Base-by-base conservation (phyloP, 257 asterid species). In the Solanum clarkiae region DNA sequence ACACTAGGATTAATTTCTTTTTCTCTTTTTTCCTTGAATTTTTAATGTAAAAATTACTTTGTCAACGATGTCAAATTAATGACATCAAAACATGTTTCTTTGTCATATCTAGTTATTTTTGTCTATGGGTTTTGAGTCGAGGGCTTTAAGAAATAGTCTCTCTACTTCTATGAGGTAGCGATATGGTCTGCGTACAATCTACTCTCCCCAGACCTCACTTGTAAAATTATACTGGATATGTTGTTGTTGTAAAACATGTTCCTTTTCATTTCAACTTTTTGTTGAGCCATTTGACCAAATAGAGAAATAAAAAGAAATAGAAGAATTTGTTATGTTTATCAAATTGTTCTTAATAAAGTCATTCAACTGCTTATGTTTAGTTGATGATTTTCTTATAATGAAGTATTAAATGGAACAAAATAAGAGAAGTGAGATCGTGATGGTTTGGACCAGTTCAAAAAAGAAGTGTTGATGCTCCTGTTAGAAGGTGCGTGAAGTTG, bases 221-320 rank as follows among this genome's bases (percentile, higher is more conserved):
- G n/a, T n/a, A n/a, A n/a, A n/a, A n/a, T n/a, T n/a, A n/a, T n/a
- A n/a, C n/a, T n/a, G n/a, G n/a, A n/a, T n/a, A n/a, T n/a, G n/a
- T n/a, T n/a, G n/a, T n/a, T n/a, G n/a, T n/a, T n/a, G n/a, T n/a
- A 32, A 29, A 32, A 32, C 36, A 32, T 54, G 6, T 6, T 14
- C 6, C 17, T 6, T 54, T 54, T n/a, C 32, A 10, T 10, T 10
- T 59, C 0, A 59, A 9, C 4, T 59, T 9, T 9, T 20, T 10
- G 29, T 59, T 24, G 1, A 0, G 10, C n/a, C 3, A 0, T 59
- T n/a, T 59, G 3, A 10, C n/a, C 2, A 59, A 1, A 4, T 1
- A 2, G 4, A 1, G n/a, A 20, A 0, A 4, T n/a, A n/a, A 1
- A 59, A 59, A 59, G 10, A 10, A n/a, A 20, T 1, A n/a, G 0